These are phyloP conservation scores for Inonotus hispidus DNA, from an alignment of 1,284 basidiomycete species.

Conservation along the genomic window DNA sequence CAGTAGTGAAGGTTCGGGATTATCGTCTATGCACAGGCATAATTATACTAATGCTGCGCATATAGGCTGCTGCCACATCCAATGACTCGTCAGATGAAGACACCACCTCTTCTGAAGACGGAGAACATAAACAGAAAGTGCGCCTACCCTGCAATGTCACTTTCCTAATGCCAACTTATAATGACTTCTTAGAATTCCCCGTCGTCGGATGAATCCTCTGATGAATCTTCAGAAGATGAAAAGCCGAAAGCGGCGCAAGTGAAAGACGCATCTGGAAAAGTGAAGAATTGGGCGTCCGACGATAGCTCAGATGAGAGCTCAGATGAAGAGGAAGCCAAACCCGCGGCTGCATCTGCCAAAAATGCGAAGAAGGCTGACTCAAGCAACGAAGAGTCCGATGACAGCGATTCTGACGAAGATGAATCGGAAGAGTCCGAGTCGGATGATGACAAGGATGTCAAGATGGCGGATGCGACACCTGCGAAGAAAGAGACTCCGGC, in stretches of 20 bases:
- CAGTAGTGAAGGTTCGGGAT: conserved; percentile 18
- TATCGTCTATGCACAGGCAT: neutral
- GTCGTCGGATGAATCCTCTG: conserved; percentile 15
- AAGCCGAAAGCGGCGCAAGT: conserved; percentile 36
- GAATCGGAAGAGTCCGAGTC: conserved; percentile 32
- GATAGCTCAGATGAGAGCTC: conserved; percentile 15
- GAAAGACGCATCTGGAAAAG: conserved; percentile 20
- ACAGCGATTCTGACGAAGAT: conserved; percentile 19
- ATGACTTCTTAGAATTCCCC: neutral
- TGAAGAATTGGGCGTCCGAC: conserved; percentile 14
- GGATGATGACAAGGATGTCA: conserved; percentile 36
- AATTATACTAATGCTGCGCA: neutral
- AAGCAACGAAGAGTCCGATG: conserved; percentile 16
- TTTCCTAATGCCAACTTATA: too few species aligned
- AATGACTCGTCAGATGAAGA: too few species aligned
- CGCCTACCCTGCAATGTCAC: too few species aligned
- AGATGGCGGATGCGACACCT: conserved; percentile 46
- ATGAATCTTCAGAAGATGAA: conserved; percentile 28
- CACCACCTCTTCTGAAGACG: conserved; percentile 5
- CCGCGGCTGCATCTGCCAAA: conserved; percentile 23
- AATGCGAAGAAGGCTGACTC: neutral
- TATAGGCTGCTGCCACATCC: too few species aligned
- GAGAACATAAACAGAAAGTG: neutral
- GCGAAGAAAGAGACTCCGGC: conserved; percentile 27
- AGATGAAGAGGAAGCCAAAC: conserved; percentile 19